A percentile compares a stretch with the other conserved stretches of the same genome.
Conservation (phyloP, 2,329 filamentous ascomycete genomes). For the Botrytis byssoidea region DNA sequence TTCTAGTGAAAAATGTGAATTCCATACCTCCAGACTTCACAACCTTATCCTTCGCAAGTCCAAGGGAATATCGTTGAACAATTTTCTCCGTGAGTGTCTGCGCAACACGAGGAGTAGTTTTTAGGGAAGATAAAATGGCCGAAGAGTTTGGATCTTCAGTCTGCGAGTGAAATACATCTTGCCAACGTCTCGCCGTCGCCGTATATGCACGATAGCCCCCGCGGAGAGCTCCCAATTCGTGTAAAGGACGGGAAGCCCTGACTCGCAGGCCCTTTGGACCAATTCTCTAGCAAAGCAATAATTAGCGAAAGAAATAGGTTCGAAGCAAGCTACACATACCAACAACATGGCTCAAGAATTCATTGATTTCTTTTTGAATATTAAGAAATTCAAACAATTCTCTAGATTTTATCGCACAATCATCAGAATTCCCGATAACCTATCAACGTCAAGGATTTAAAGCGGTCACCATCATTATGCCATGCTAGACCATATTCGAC, state of each 20-base stretch:
- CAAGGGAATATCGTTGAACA: constrained; percentile 77
- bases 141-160: constrained; percentile 53
- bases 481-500: background rate
- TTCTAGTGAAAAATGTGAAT: background rate
- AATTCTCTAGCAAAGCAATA: constrained; percentile 20
- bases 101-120: constrained; percentile 43
- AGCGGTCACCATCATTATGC: constrained; percentile 1
- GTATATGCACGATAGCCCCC: constrained; percentile 33
- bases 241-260: constrained; percentile 32
- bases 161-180: constrained; percentile 63
- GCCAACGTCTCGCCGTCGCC: constrained; percentile 39
- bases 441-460: background rate
- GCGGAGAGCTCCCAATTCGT: constrained; percentile 30
- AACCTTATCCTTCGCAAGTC: constrained; percentile 69
- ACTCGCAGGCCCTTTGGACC: constrained; percentile 36
- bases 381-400: constrained; percentile 7
- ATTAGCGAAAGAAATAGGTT: background rate
- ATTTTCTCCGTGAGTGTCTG: constrained; percentile 94
- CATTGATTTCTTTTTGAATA: constrained; percentile 10
- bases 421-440: background rate
- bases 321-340: background rate
- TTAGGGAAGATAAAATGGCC: constrained; percentile 53
- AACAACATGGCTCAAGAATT: constrained; percentile 20
- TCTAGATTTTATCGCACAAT: constrained; percentile 14
- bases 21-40: constrained; percentile 59